Evolutionary conservation across 2,329 filamentous ascomycete genomes (phyloP).

Genomic region (Penicillium occitanis): DNA sequence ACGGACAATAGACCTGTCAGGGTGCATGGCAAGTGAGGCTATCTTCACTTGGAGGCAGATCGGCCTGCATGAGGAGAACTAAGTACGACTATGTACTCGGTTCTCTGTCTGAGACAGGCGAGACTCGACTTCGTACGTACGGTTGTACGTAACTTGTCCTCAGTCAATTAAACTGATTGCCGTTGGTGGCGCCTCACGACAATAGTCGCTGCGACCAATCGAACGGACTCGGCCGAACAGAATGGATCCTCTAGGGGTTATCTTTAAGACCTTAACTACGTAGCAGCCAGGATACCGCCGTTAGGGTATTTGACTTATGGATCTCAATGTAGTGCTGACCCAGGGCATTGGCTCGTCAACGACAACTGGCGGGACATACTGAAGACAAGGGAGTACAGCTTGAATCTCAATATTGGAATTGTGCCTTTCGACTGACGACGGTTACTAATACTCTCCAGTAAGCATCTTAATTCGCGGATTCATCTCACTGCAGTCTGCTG

Average conservation of each 20-base stretch:
- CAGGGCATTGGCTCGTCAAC: background rate
- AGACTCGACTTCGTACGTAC: background rate
- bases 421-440: background rate
- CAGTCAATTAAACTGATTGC: background rate
- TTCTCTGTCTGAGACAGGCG: background rate
- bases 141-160: background rate
- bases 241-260: background rate
- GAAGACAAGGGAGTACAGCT: background rate
- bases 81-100: background rate
- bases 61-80: background rate
- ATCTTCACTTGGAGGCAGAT: background rate
- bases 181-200: constrained; percentile 8
- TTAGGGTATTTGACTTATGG: background rate
- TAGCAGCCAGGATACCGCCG: background rate
- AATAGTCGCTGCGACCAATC: constrained; percentile 19
- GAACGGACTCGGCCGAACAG: constrained; percentile 3
- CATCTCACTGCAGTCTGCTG: background rate
- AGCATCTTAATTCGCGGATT: background rate
- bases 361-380: background rate
- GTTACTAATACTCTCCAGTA: background rate
- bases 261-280: background rate
- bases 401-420: background rate
- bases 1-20: background rate
- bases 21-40: constrained; percentile 9
- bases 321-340: background rate